phyloP scores from a whole-genome alignment of 257 asterid genomes.

The Mitragyna speciosa region DNA sequence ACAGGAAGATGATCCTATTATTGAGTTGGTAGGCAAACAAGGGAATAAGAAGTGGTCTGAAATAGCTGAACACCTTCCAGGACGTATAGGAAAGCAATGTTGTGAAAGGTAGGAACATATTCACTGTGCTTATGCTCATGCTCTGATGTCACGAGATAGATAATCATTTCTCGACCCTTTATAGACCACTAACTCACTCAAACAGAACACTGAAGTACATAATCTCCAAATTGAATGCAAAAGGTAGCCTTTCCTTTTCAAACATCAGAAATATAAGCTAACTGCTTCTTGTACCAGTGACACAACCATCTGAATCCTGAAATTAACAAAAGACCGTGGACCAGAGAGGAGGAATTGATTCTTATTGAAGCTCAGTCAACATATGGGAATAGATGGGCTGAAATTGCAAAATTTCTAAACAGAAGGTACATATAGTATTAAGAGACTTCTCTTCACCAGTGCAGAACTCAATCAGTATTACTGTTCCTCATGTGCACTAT shows the following conservation, averaged over 20 bases:
- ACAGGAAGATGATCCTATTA: slow-evolving; percentile 51
- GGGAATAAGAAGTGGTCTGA: slow-evolving; percentile 46
- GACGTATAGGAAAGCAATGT: slow-evolving; percentile 66
- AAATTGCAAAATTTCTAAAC: slow-evolving; percentile 46
- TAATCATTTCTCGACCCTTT: background rate
- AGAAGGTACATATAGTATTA: slow-evolving; percentile 44
- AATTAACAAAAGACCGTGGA: slow-evolving; percentile 53
- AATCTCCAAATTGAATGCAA: background rate
- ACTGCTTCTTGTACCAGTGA: slow-evolving; percentile 36
- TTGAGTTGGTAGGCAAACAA: slow-evolving; percentile 37
- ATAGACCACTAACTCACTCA: background rate
- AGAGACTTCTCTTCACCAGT: background rate
- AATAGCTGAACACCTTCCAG: slow-evolving; percentile 46
- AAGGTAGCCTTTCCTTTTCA: background rate
- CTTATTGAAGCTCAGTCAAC: slow-evolving; percentile 41
- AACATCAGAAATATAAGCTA: background rate
- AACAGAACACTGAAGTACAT: background rate
- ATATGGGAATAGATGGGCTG: slow-evolving; percentile 61
- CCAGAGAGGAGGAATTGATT: slow-evolving; percentile 47
- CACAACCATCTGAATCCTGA: slow-evolving; percentile 56
- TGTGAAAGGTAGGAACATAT: slow-evolving; percentile 48
- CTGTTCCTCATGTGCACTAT: background rate
- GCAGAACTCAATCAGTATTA: background rate
- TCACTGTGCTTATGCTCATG: background rate
- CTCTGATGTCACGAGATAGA: background rate